These are phyloP conservation scores for Amphicarpaea edgeworthii DNA, from an alignment of 306 rosid species.

Conservation along the genomic window DNA sequence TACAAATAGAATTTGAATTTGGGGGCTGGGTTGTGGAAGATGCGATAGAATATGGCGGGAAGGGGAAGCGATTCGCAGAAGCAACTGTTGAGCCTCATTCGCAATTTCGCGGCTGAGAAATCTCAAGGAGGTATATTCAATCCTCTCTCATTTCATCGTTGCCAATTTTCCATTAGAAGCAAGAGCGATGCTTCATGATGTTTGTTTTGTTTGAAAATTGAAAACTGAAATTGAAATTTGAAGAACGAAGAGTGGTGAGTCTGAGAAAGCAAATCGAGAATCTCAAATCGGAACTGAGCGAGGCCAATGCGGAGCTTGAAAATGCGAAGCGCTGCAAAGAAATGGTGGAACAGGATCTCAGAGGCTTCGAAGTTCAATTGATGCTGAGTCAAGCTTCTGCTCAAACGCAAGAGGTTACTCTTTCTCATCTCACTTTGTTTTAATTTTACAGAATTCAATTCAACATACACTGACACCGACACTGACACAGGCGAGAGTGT, in stretches of 20 bases:
- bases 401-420: conserved; percentile 73
- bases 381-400: conserved; percentile 61
- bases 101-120: conserved; percentile 79
- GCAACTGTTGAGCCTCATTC: conserved; percentile 67
- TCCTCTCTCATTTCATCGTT: background rate
- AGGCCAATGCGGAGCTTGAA: conserved; percentile 63
- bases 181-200: background rate
- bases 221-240: too few relatives aligned
- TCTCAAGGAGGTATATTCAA: conserved; percentile 70
- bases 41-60: conserved; percentile 66
- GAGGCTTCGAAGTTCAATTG: conserved; percentile 83
- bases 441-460: conserved; percentile 4
- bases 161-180: background rate
- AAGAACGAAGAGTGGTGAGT: conserved; percentile 76
- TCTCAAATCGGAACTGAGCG: conserved; percentile 60
- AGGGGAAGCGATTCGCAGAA: conserved; percentile 70
- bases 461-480: background rate
- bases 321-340: conserved; percentile 73
- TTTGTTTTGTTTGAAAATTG: background rate
- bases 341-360: conserved; percentile 74
- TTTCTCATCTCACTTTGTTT: background rate
- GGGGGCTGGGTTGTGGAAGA: background rate
- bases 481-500: conserved; percentile 70
- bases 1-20: too few relatives aligned
- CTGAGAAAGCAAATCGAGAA: conserved; percentile 73